These are phyloP conservation scores for Globisporangium ultimum DNA, from an alignment of 352 stramenopile species.

Conservation along the genomic window DNA sequence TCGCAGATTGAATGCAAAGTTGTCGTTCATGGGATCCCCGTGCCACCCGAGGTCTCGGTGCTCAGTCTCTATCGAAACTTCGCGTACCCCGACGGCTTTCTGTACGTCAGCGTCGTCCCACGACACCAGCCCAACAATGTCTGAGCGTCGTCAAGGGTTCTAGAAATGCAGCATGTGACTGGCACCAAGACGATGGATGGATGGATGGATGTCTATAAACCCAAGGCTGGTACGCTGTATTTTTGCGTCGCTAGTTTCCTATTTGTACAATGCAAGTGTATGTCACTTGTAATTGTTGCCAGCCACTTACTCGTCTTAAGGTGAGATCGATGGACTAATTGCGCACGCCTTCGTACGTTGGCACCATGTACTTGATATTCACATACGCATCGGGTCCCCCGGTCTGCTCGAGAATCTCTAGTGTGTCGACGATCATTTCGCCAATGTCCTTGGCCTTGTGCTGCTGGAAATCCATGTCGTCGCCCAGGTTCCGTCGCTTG, in stretches of 20 bases:
- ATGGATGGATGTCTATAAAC: not conserved
- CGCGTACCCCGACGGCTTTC: conserved; percentile 72
- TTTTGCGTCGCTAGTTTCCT: not conserved
- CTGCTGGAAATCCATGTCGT: conserved; percentile 91
- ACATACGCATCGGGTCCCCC: conserved; percentile 89
- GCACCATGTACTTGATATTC: conserved; percentile 97
- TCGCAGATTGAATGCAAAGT: conserved; percentile 13
- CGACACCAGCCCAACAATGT: not conserved
- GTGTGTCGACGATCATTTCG: conserved; percentile 84
- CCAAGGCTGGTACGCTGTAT: not conserved
- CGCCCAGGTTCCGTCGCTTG: conserved; percentile 88
- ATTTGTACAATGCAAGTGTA: conserved; percentile 7
- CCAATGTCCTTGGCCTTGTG: conserved; percentile 72
- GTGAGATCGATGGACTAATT: conserved; percentile 6
- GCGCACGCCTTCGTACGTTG: conserved; percentile 88
- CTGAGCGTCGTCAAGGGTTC: not conserved
- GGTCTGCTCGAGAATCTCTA: conserved; percentile 82
- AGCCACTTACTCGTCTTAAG: not conserved
- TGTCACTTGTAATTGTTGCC: not conserved
- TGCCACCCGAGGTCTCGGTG: conserved; percentile 49
- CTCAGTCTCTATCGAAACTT: conserved; percentile 61
- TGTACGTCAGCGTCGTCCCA: conserved; percentile 50
- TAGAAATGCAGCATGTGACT: too few relatives aligned
- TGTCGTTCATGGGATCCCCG: conserved; percentile 54
- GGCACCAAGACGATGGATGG: not conserved